Evolutionary conservation across 352 stramenopile species (phyloP).

Genomic region (Phytopythium montanum): DNA sequence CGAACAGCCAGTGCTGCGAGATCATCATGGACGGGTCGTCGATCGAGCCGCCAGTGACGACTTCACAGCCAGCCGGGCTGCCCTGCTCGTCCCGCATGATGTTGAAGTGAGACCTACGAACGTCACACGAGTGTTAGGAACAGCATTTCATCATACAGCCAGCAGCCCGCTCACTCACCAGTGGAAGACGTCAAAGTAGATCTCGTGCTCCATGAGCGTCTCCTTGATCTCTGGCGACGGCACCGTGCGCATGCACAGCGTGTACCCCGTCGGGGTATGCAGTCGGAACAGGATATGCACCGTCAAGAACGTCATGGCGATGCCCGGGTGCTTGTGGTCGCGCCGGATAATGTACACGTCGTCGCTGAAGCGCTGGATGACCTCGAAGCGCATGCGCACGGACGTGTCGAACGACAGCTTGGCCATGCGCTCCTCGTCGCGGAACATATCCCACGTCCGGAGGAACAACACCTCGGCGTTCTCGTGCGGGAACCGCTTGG

Average conservation of each 20-base stretch:
- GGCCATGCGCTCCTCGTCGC: constrained; percentile 33
- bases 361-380: constrained; percentile 50
- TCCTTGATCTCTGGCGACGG: constrained; percentile 41
- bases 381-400: constrained; percentile 39
- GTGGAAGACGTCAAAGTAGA: constrained; percentile 63
- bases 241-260: constrained; percentile 59
- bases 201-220: constrained; percentile 37
- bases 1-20: constrained; percentile 60
- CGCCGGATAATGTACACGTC: constrained; percentile 54
- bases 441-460: constrained; percentile 43
- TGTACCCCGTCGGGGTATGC: constrained; percentile 49
- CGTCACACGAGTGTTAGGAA: constrained; percentile 1
- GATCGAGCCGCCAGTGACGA: constrained; percentile 52
- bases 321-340: constrained; percentile 39
- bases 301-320: constrained; percentile 50
- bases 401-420: constrained; percentile 42
- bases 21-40: constrained; percentile 42
- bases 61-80: constrained; percentile 35
- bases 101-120: constrained; percentile 49
- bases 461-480: constrained; percentile 29
- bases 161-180: constrained; percentile 39
- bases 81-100: constrained; percentile 37
- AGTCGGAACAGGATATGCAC: constrained; percentile 60
- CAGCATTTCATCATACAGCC: not conserved
- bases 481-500: constrained; percentile 34